Evolutionary conservation across 805 yeast species (phyloP).

Genomic region (Metschnikowia aberdeeniae): DNA sequence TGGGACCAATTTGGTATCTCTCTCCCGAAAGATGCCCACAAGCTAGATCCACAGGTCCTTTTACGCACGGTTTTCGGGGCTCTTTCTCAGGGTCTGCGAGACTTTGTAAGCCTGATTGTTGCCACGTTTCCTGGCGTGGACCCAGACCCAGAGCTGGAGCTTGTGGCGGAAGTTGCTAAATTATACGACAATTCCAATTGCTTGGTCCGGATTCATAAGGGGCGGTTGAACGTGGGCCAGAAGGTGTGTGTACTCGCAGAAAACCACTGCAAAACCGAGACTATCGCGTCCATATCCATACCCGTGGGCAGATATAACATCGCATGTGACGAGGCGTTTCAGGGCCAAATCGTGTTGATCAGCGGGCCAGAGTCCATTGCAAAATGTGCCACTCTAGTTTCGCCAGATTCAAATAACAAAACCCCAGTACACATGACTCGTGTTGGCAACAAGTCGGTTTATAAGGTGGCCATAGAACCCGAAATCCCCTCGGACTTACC

Average conservation of each 20-base stretch:
- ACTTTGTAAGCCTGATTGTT: conserved; percentile 50
- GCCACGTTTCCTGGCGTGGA: conserved; percentile 17
- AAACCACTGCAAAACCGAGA: conserved; percentile 43
- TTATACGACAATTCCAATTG: conserved; percentile 53
- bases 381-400: conserved; percentile 55
- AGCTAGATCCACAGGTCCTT: conserved; percentile 56
- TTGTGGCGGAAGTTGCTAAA: conserved; percentile 40
- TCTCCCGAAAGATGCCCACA: conserved; percentile 37
- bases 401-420: conserved; percentile 12
- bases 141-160: background rate
- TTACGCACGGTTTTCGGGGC: conserved; percentile 49
- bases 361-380: conserved; percentile 55
- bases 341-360: conserved; percentile 68
- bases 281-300: conserved; percentile 43
- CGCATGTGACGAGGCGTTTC: conserved; percentile 47
- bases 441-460: conserved; percentile 52
- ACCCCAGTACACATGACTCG: conserved; percentile 37
- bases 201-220: conserved; percentile 59
- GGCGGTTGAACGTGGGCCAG: conserved; percentile 48
- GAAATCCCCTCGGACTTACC: conserved; percentile 75
- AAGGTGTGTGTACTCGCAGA: conserved; percentile 56
- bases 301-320: conserved; percentile 70
- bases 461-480: conserved; percentile 83
- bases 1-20: conserved; percentile 45
- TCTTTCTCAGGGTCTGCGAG: conserved; percentile 49